These are phyloP conservation scores for Harringtonia aguacate DNA, from an alignment of 2,329 filamentous ascomycete genomes.

Conservation along the genomic window DNA sequence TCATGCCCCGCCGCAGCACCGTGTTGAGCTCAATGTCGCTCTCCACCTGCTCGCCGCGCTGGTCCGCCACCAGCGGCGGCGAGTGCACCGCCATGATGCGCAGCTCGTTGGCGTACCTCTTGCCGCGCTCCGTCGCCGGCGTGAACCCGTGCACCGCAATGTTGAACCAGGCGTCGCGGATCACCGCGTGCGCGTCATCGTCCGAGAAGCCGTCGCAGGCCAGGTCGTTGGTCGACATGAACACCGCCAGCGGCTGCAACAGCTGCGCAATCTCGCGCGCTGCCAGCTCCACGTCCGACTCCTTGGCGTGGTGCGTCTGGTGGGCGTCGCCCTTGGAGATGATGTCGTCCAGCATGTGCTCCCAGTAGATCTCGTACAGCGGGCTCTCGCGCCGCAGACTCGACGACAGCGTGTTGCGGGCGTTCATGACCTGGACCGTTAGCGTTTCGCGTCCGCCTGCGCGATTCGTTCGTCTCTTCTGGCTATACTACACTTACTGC, in stretches of 20 bases:
- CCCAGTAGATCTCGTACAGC: slow-evolving; percentile 73
- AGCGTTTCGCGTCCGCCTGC: neutral
- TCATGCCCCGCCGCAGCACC: slow-evolving; percentile 77
- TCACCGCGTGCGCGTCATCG: slow-evolving; percentile 60
- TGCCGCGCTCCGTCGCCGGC: slow-evolving; percentile 60
- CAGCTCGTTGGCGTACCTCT: slow-evolving; percentile 65
- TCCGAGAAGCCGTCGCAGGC: slow-evolving; percentile 37
- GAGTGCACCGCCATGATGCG: slow-evolving; percentile 79
- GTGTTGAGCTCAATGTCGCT: slow-evolving; percentile 97
- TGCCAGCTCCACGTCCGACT: slow-evolving; percentile 71
- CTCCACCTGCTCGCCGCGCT: slow-evolving; percentile 80
- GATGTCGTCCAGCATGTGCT: slow-evolving; percentile 74
- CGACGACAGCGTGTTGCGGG: slow-evolving; percentile 66
- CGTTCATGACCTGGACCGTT: slow-evolving; percentile 51
- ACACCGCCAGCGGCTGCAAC: slow-evolving; percentile 73
- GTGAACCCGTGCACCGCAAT: slow-evolving; percentile 90
- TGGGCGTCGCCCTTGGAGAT: slow-evolving; percentile 84
- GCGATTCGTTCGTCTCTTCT: neutral
- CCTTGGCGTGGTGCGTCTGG: slow-evolving; percentile 60
- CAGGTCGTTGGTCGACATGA: slow-evolving; percentile 60
- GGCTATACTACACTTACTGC: slow-evolving; percentile 45
- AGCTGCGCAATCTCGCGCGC: slow-evolving; percentile 81
- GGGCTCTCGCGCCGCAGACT: slow-evolving; percentile 58
- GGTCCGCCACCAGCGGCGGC: slow-evolving; percentile 75
- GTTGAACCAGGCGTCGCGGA: slow-evolving; percentile 96